Evolutionary conservation across 805 yeast genomes (phyloP), one percentile per base, ranked within the genome.

Genomic region (Candida ipomoeae): DNA sequence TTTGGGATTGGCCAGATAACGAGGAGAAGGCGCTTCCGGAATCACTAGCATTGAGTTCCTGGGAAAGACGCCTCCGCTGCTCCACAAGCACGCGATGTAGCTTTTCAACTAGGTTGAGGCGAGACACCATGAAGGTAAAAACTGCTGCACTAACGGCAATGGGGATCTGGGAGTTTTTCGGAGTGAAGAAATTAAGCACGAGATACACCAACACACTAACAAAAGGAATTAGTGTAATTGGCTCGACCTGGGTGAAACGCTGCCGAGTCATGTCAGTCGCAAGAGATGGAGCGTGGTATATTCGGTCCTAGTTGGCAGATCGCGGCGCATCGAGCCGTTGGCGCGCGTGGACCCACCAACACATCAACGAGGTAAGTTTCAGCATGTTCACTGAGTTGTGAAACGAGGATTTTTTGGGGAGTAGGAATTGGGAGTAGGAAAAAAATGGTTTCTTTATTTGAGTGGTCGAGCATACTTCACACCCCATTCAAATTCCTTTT

Each of bases 1-100:
- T 33, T 40, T 63, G 58, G 7, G 64, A 58, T 15, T 54, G 36
- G 18, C 60, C 62, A 13, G 60, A 43, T 44, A 70, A 55, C 1
- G 53, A 47, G 8, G 46, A 26, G 20, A 55, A 52, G 21, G 40
- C 42, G 14, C 20, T 33, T 20, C n/a, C 35, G 17, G 36, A 15
- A 14, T 20, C 26, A 15, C 21, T 14, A 8, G 32, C 18, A n/a
- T 33, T 33, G 2, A 42, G 6, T 20, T 33, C 45, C 10, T 7
- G 38, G 4, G 45, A 14, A 34, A 42, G 37, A 10, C 31, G 45
- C n/a, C 45, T 33, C 15, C 38, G 20, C 23, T 42, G 45, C 15
- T 42, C 38, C 38, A 33, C 38, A 32, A 42, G 31, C 21, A n/a
- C 20, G 18, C 38, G 38, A 13, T 33, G 31, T 20, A 42, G 38